Conservation (phyloP, 305 asterid genomes). For the Solanum hybrid region DNA sequence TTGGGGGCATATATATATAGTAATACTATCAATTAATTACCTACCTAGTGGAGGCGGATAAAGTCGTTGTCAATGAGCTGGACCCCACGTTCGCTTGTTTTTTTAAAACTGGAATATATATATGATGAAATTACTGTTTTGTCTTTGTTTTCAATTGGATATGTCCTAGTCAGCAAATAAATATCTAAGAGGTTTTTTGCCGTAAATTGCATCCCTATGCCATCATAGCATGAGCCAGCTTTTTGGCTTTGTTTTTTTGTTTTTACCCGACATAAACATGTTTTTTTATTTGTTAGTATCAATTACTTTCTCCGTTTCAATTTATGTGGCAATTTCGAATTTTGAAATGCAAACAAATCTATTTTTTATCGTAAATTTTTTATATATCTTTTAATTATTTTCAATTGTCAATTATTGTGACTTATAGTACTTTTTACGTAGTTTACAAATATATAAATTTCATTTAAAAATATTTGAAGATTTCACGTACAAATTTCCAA, state of each 20-base stretch:
- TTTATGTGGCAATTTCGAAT: too few species aligned
- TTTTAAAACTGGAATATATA: neutral
- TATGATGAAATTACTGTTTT: neutral
- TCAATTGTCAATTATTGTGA: neutral
- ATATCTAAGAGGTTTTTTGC: slow-evolving; percentile 13
- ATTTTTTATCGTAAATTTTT: too few species aligned
- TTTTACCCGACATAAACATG: too few species aligned
- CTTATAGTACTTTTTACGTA: too few species aligned
- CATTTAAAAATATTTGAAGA: too few species aligned
- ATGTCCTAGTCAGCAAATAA: slow-evolving; percentile 10
- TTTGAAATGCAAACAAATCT: too few species aligned
- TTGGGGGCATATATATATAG: neutral
- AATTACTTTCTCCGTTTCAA: neutral
- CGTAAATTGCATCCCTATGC: neutral
- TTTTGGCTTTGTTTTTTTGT: neutral
- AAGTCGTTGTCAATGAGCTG: neutral
- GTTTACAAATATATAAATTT: too few species aligned
- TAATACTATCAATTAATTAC: neutral
- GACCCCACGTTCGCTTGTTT: slow-evolving; percentile 4
- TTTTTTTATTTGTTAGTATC: neutral
- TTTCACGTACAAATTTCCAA: neutral
- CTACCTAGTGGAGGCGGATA: neutral
- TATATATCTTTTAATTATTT: too few species aligned
- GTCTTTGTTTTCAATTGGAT: neutral
- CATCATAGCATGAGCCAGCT: neutral